Evolutionary conservation across 73 alveolate genomes (phyloP).

Genomic region (Stentor coeruleus): DNA sequence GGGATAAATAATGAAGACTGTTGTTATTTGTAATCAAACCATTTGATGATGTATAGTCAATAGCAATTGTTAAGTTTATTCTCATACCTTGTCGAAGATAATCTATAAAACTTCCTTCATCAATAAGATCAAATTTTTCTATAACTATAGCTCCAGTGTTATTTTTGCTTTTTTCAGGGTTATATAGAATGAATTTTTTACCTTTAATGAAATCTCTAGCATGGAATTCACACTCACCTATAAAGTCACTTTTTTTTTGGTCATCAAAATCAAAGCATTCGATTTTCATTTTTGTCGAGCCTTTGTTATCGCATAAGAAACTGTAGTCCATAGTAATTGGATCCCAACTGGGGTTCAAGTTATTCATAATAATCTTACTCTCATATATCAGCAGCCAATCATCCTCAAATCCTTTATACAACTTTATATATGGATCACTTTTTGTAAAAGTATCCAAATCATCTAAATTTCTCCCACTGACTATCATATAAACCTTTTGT

Average conservation of each 20-base stretch:
- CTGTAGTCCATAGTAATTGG: neutral
- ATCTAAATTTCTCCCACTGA: neutral
- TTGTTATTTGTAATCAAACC: constrained; percentile 38
- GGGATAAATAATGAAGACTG: constrained; percentile 52
- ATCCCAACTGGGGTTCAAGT: neutral
- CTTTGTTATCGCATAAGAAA: neutral
- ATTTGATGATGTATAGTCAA: constrained; percentile 79
- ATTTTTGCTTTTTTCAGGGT: too few species aligned
- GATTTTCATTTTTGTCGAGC: neutral
- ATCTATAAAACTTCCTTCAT: constrained; percentile 42
- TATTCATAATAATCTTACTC: neutral
- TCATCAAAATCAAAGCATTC: constrained; percentile 12
- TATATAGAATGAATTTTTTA: too few species aligned
- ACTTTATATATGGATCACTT: constrained; percentile 18
- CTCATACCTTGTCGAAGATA: constrained; percentile 59
- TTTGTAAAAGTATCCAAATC: constrained; percentile 21
- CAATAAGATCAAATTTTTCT: neutral
- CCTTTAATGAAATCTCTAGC: too few species aligned
- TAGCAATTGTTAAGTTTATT: constrained; percentile 66
- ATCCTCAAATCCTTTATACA: neutral
- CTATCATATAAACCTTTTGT: too few species aligned
- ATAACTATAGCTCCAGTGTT: neutral
- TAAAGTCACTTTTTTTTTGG: too few species aligned
- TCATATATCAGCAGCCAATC: neutral
- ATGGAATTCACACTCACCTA: too few species aligned